Conservation (phyloP, 805 yeast species). For the Ogataea glucozyma region DNA sequence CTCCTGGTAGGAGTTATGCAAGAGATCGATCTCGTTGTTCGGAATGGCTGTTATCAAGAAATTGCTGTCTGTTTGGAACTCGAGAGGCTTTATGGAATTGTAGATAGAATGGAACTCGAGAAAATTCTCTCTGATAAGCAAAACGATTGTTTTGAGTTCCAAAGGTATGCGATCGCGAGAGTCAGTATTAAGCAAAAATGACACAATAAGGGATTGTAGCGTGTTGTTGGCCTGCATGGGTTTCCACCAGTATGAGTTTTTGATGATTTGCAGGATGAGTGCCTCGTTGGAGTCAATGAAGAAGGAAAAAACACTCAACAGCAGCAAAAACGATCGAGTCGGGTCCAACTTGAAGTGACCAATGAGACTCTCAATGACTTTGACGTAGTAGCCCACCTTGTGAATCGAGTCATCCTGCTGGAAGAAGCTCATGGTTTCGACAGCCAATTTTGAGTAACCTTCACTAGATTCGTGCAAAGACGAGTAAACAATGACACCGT, state of each 20-base stretch:
- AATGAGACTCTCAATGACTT: slow-evolving; percentile 56
- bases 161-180: slow-evolving; percentile 31
- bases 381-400: slow-evolving; percentile 45
- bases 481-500: slow-evolving; percentile 45
- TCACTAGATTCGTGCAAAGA: slow-evolving; percentile 72
- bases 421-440: slow-evolving; percentile 47
- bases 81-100: slow-evolving; percentile 53
- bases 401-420: slow-evolving; percentile 40
- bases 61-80: slow-evolving; percentile 23
- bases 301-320: slow-evolving; percentile 54
- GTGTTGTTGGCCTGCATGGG: slow-evolving; percentile 16
- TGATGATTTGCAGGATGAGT: slow-evolving; percentile 52
- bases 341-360: slow-evolving; percentile 81
- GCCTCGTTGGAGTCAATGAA: slow-evolving; percentile 45
- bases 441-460: slow-evolving; percentile 69
- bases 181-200: slow-evolving; percentile 40
- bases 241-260: slow-evolving; percentile 64
- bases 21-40: slow-evolving; percentile 38
- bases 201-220: slow-evolving; percentile 24
- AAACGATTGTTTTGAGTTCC: slow-evolving; percentile 41
- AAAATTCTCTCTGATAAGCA: slow-evolving; percentile 65
- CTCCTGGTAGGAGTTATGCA: slow-evolving; percentile 47
- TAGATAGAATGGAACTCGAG: slow-evolving; percentile 63
- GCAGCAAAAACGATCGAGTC: slow-evolving; percentile 61
- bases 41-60: slow-evolving; percentile 16